These are phyloP conservation scores for Pseudogymnoascus sp. DNA, from an alignment of 2,329 filamentous ascomycete genomes.

Conservation along the genomic window DNA sequence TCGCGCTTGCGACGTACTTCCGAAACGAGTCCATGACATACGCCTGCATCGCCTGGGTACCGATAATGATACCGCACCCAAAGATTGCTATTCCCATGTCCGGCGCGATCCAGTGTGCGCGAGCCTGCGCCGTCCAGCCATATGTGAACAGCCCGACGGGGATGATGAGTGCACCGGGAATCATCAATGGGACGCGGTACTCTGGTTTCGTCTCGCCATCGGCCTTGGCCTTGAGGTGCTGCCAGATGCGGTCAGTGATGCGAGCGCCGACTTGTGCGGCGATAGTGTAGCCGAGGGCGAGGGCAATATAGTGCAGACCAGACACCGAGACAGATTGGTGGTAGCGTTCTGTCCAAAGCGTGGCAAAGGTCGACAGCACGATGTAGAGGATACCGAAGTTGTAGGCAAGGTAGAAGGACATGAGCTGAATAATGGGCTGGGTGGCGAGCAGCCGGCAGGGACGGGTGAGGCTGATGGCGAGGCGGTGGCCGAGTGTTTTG, in stretches of 20 bases:
- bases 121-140: conserved; percentile 46
- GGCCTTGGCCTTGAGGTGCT: conserved; percentile 23
- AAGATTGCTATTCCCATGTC: conserved; percentile 47
- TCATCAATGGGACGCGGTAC: conserved; percentile 52
- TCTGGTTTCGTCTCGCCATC: conserved; percentile 39
- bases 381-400: conserved; percentile 47
- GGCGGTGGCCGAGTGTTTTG: conserved; percentile 27
- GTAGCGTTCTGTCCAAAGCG: conserved; percentile 49
- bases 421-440: conserved; percentile 43
- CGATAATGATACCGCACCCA: conserved; percentile 35
- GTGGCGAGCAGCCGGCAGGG: conserved; percentile 43
- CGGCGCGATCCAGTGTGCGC: conserved; percentile 47
- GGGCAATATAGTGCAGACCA: conserved; percentile 46
- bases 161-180: conserved; percentile 42
- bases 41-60: conserved; percentile 31
- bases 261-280: conserved; percentile 29
- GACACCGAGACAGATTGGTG: conserved; percentile 46
- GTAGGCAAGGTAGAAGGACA: conserved; percentile 41
- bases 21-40: conserved; percentile 44
- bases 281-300: conserved; percentile 36
- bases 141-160: conserved; percentile 50
- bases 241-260: conserved; percentile 26
- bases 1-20: conserved; percentile 27
- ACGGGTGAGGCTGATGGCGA: conserved; percentile 35
- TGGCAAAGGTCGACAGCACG: conserved; percentile 50